Evolutionary conservation across 495 filamentous ascomycete species (phyloP).

Genomic region (Apodospora peruviana): DNA sequence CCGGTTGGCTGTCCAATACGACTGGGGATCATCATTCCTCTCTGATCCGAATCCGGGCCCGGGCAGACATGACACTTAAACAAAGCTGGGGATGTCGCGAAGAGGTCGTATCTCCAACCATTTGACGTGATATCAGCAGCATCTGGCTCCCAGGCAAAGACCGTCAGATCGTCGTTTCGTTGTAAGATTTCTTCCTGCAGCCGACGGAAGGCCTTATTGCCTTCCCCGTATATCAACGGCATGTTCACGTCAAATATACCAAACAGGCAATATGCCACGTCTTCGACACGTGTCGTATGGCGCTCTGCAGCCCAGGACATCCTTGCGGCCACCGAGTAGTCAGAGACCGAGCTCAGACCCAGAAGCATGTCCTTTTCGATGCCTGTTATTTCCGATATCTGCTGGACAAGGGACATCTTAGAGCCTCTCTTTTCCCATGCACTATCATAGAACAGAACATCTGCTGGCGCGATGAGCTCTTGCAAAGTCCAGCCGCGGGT

Average conservation of each 20-base stretch:
- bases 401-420: conserved; percentile 1
- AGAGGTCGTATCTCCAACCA: too few relatives aligned
- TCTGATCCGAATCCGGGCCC: too few relatives aligned
- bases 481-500: too few relatives aligned
- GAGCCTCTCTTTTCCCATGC: conserved; percentile 18
- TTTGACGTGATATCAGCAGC: too few relatives aligned
- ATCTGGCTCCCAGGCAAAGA: conserved; percentile 14
- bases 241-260: conserved; percentile 14
- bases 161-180: conserved; percentile 13
- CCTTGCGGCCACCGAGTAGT: background rate
- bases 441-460: conserved; percentile 26
- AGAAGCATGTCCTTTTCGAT: conserved; percentile 2
- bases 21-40: too few relatives aligned
- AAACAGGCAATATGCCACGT: conserved; percentile 12
- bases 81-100: too few relatives aligned
- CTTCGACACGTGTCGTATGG: conserved; percentile 6
- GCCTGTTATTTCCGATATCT: background rate
- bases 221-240: conserved; percentile 25
- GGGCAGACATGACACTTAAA: too few relatives aligned
- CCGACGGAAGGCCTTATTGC: conserved; percentile 16
- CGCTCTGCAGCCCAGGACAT: conserved; percentile 13
- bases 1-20: too few relatives aligned
- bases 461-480: too few relatives aligned
- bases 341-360: background rate
- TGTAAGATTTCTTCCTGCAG: conserved; percentile 24